A percentile compares a stretch with the other conserved stretches of the same genome.
These are phyloP conservation scores for Fusarium haematococcum DNA, from an alignment of 2,329 filamentous ascomycete species.

Conservation along the genomic window DNA sequence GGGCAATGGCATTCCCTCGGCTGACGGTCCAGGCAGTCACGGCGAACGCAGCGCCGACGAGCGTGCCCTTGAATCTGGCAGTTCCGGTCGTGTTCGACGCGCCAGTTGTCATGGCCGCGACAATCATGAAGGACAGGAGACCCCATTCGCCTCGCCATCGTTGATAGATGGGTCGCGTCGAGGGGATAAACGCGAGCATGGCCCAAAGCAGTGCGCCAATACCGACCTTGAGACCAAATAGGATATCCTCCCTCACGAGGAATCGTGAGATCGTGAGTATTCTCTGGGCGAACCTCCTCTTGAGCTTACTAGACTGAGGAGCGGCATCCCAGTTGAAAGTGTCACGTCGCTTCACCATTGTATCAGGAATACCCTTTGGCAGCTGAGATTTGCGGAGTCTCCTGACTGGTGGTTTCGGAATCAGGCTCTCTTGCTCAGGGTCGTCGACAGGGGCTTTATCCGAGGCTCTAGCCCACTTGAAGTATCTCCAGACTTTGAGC, in stretches of 20 bases:
- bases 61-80: conserved; percentile 87
- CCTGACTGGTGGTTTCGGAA: conserved; percentile 55
- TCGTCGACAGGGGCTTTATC: conserved; percentile 47
- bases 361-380: conserved; percentile 66
- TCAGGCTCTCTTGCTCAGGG: conserved; percentile 56
- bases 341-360: conserved; percentile 64
- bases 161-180: conserved; percentile 82
- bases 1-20: conserved; percentile 76
- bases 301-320: conserved; percentile 57
- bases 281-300: conserved; percentile 59
- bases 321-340: conserved; percentile 69
- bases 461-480: conserved; percentile 16
- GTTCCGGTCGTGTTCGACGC: conserved; percentile 93
- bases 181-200: conserved; percentile 84
- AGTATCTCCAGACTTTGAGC: conserved; percentile 79
- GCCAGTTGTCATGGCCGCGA: conserved; percentile 97
- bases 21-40: conserved; percentile 83
- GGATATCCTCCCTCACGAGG: conserved; percentile 67
- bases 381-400: conserved; percentile 65
- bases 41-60: conserved; percentile 82
- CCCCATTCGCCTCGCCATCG: conserved; percentile 98
- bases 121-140: conserved; percentile 95
- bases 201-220: conserved; percentile 90
- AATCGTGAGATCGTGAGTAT: conserved; percentile 60
- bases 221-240: conserved; percentile 93